A percentile compares a stretch with the other conserved stretches of the same genome.
Conservation (phyloP, 306 rosid genomes). For the Castanopsis chinensis region DNA sequence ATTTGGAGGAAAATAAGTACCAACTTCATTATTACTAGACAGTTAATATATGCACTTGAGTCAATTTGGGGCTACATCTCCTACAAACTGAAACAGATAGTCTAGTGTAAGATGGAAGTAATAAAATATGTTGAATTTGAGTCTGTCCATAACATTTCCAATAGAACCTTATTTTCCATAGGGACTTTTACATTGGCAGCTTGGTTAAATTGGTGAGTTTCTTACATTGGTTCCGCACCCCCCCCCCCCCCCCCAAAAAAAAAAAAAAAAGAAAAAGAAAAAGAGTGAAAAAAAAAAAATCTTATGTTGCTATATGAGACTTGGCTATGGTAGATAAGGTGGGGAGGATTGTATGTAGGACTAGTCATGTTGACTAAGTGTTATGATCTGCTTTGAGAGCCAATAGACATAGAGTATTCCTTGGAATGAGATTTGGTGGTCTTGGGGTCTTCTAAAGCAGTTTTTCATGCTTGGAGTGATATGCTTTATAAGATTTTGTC, state of each 20-base stretch:
- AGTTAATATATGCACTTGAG: background rate
- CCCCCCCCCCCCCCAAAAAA: too few species aligned
- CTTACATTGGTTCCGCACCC: background rate
- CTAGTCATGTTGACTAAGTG: background rate
- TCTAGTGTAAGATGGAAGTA: background rate
- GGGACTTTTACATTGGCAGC: background rate
- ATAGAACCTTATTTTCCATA: background rate
- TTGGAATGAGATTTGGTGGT: background rate
- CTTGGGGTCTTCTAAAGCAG: background rate
- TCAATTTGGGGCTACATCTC: background rate
- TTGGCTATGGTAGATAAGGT: background rate
- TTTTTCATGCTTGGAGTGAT: background rate
- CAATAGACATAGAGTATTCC: background rate
- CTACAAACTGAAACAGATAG: background rate
- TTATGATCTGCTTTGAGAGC: background rate
- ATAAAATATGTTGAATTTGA: background rate
- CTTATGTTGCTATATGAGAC: background rate
- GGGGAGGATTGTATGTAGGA: background rate
- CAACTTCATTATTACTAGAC: background rate
- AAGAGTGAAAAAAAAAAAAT: too few species aligned
- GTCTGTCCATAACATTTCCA: background rate
- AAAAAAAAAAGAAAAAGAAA: too few species aligned
- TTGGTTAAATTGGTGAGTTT: background rate
- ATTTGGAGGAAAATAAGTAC: background rate
- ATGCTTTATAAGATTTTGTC: background rate